phyloP scores from a whole-genome alignment of 2,329 filamentous ascomycete species.

The Apiospora sp. region DNA sequence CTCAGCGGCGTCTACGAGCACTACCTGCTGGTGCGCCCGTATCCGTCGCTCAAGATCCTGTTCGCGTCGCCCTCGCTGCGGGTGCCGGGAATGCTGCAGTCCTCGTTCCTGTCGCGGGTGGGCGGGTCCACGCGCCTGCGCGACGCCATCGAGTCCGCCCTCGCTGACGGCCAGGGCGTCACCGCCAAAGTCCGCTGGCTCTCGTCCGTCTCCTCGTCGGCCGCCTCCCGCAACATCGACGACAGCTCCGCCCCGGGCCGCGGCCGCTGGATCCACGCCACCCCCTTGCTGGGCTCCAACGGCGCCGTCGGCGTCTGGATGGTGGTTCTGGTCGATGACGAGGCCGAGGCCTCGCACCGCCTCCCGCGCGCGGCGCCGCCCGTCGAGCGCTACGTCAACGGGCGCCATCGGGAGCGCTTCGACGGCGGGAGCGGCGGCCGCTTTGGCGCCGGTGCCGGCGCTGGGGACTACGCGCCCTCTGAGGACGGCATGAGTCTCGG shows the following conservation, averaged over 20 bases:
- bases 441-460: neutral
- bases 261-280: conserved; percentile 79
- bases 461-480: neutral
- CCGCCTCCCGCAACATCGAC: conserved; percentile 77
- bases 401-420: neutral
- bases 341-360: conserved; percentile 42
- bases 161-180: conserved; percentile 73
- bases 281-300: conserved; percentile 72
- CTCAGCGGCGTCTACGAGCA: conserved; percentile 58
- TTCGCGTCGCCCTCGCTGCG: conserved; percentile 74
- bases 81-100: conserved; percentile 72
- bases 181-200: conserved; percentile 80
- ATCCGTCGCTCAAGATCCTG: conserved; percentile 70
- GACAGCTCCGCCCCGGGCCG: conserved; percentile 73
- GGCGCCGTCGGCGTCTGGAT: conserved; percentile 80
- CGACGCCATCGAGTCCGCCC: conserved; percentile 61
- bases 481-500: conserved; percentile 33
- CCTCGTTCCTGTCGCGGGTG: conserved; percentile 61
- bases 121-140: conserved; percentile 57
- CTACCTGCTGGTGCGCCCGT: conserved; percentile 71
- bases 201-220: conserved; percentile 57
- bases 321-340: conserved; percentile 76
- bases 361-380: conserved; percentile 36
- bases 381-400: conserved; percentile 32
- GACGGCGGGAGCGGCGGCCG: neutral